Conservation (phyloP, 2,329 filamentous ascomycete species). For the Fusarium humuli region DNA sequence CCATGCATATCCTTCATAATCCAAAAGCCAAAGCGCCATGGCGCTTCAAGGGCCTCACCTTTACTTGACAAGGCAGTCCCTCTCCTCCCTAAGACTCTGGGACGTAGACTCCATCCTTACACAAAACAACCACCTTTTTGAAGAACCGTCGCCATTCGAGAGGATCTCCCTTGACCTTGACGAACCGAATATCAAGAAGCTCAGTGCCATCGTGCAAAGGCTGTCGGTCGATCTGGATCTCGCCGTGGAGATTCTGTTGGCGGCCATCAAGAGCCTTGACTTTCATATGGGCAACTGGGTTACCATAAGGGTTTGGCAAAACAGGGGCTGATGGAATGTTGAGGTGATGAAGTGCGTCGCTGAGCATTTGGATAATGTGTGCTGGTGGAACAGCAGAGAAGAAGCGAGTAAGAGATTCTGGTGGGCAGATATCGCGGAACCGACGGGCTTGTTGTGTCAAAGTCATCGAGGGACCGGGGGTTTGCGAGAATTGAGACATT, state of each 20-base stretch:
- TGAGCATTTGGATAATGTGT: conserved; percentile 82
- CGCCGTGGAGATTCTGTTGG: conserved; percentile 78
- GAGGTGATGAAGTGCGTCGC: conserved; percentile 84
- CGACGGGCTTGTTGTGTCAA: conserved; percentile 89
- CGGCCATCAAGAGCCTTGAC: conserved; percentile 80
- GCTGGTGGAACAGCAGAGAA: conserved; percentile 82
- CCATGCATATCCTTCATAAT: conserved; percentile 17
- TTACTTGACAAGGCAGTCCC: conserved; percentile 35
- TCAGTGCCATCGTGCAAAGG: conserved; percentile 67
- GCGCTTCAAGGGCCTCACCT: neutral
- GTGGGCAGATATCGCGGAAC: conserved; percentile 91
- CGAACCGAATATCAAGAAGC: conserved; percentile 86
- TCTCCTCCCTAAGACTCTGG: conserved; percentile 54
- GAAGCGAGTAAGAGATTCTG: conserved; percentile 89
- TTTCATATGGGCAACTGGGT: conserved; percentile 72
- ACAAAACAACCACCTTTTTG: conserved; percentile 91
- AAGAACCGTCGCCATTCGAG: conserved; percentile 97
- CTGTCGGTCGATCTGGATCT: conserved; percentile 78
- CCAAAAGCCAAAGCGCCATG: neutral
- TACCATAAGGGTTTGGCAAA: conserved; percentile 61
- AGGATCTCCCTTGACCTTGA: conserved; percentile 95
- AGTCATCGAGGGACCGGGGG: conserved; percentile 81
- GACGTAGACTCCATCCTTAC: conserved; percentile 82
- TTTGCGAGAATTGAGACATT: conserved; percentile 85
- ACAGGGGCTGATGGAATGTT: conserved; percentile 77